Conservation (phyloP, 1,139 yeast species). For the Protomyces inundatus region DNA sequence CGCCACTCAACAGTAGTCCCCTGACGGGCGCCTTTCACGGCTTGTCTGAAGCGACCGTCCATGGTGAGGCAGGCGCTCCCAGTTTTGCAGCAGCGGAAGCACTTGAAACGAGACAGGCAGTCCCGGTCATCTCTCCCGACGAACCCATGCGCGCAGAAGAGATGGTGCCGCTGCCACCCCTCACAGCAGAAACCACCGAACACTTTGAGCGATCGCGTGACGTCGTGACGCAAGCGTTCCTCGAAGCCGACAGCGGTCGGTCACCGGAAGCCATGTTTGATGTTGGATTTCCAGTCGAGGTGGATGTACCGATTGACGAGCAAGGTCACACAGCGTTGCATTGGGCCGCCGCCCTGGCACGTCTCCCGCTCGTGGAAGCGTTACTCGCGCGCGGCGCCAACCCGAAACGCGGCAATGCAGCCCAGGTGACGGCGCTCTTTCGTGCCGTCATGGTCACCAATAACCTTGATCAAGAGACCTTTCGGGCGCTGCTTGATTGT, state of each 20-base stretch:
- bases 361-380: slow-evolving; percentile 64
- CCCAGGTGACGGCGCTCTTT: slow-evolving; percentile 86
- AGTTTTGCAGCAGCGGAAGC: background rate
- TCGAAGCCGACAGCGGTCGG: slow-evolving; percentile 45
- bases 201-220: slow-evolving; percentile 51
- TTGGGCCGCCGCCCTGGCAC: slow-evolving; percentile 93
- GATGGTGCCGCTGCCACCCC: slow-evolving; percentile 45
- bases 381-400: slow-evolving; percentile 64
- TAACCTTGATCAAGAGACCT: slow-evolving; percentile 68
- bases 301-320: slow-evolving; percentile 85
- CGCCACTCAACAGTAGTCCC: background rate
- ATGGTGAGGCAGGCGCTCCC: background rate
- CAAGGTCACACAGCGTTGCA: slow-evolving; percentile 91
- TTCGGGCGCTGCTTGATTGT: slow-evolving; percentile 64
- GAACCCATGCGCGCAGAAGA: background rate
- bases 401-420: slow-evolving; percentile 66
- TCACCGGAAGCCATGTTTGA: slow-evolving; percentile 26
- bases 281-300: slow-evolving; percentile 43
- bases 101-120: background rate
- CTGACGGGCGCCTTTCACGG: background rate
- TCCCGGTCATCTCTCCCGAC: background rate
- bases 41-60: background rate
- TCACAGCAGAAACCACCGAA: slow-evolving; percentile 41
- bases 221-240: slow-evolving; percentile 52
- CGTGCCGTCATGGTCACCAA: slow-evolving; percentile 87